Base-by-base conservation (phyloP, 1,139 yeast genomes). In the Diutina neorugosa region DNA sequence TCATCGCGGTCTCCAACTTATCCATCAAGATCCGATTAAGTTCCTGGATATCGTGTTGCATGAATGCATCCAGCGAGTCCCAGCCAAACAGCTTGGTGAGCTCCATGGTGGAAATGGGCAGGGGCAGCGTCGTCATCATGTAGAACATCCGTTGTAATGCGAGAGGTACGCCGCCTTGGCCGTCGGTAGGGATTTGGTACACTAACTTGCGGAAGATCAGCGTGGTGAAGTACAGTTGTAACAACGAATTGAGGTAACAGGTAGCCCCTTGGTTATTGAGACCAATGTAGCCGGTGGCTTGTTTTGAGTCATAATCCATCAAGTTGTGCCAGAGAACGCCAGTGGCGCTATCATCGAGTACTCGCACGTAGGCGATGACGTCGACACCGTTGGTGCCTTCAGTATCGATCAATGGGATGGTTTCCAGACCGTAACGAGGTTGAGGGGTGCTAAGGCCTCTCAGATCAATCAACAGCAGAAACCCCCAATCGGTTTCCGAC, bases 11-110 rank as follows among this genome's bases (percentile, higher is more conserved):
- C 67, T 94, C 99, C 53, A 93, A 74, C 61, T 86, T 83, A 66
- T 93, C 99, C 97, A 94, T 93, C 64, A 93, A 75, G 44, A 94
- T 91, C 62, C 99, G 84, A 65, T 91, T 90, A 65, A 94, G 76
- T 66, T 93, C 99, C 65, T 94, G 98, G 16, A 93, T 97, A 65
- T 93, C 99, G 67, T 93, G 98, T 67, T 93, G 99, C 7, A 96
- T 88, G 66, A 93, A 94, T 0, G 98, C 96, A 62, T 93, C 98
- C 11, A 85, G 84, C 9, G 90, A 80, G 65, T 91, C 96, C 99
- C 99, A 93, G 11, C 99, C 98, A 73, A 93, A 93, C 0, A 98
- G 85, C 57, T 81, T 80, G 0, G 98, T 93, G 55, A 93, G 74
- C 63, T 89, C 96, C 58, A 81, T 67, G 0, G 99, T 93, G 55